phyloP scores from a whole-genome alignment of 371 early-diverging fungal genomes.

The Mortierella sp. region DNA sequence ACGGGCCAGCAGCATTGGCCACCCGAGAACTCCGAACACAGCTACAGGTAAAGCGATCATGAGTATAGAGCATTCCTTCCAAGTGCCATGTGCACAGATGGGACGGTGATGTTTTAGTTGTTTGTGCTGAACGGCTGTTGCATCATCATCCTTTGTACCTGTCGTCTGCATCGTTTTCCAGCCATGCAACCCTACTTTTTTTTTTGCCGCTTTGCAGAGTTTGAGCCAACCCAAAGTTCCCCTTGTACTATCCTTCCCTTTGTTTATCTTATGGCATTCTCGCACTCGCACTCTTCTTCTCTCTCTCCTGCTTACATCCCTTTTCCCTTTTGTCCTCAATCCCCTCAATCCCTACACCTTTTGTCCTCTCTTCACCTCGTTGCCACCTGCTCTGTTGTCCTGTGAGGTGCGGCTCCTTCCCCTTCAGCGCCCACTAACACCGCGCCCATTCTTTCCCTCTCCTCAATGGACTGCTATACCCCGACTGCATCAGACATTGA shows the following conservation, averaged over 20 bases:
- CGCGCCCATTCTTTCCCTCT: too few relatives aligned
- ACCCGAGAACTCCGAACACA: background rate
- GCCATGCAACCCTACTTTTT: too few relatives aligned
- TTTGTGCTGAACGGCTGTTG: too few relatives aligned
- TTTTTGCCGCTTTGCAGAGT: too few relatives aligned
- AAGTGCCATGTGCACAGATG: too few relatives aligned
- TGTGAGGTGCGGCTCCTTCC: background rate
- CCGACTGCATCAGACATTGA: background rate
- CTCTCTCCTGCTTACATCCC: background rate
- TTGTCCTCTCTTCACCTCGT: background rate
- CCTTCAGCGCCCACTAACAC: too few relatives aligned
- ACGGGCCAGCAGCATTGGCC: background rate
- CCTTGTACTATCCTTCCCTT: background rate
- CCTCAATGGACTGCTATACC: too few relatives aligned
- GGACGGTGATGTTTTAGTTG: too few relatives aligned
- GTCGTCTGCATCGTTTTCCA: too few relatives aligned
- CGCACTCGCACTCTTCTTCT: background rate
- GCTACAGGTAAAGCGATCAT: conserved; percentile 8
- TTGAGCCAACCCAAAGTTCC: background rate
- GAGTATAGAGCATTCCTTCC: background rate
- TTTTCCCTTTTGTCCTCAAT: background rate
- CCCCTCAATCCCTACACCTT: background rate
- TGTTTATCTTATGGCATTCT: too few relatives aligned
- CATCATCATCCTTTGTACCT: too few relatives aligned
- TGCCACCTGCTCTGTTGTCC: background rate